Evolutionary conservation across 257 asterid species (phyloP), one percentile per base, ranked within the genome.

Genomic region (Coffea canephora): DNA sequence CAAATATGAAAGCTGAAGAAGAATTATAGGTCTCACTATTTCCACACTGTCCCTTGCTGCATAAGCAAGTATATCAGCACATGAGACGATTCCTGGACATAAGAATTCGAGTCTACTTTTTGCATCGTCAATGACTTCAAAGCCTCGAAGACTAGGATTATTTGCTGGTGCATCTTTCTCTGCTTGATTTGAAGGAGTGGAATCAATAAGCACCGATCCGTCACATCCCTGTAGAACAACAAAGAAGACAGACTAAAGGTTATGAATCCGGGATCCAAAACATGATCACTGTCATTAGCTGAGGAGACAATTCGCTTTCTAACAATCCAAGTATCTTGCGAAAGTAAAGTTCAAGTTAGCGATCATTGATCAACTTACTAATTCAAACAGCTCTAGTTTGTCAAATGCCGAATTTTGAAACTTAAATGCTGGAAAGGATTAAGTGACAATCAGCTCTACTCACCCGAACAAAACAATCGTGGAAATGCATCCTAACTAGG

Each of bases 401-500:
- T 8, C 19, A 4, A 0, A 9, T 8, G 68, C 6, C 23, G 46
- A 31, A 45, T 0, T 49, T 25, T 3, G 25, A 27, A 39, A 2
- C 23, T 48, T 11, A 68, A 23, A 61, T 16, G 46, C 36, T 48
- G 23, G 25, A 68, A 25, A 73, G n/a, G 48, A 11, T 12, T 15
- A 46, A 23, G 12, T 31, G 48, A 65, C n/a, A 1, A 19, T 50
- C 48, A 36, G 21, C 5, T 81, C 8, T 39, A 34, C 89, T 71
- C 78, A 92, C 98, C 91, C 96, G 81, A 15, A 91, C 94, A 79
- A 94, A 94, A 70, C 98, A 92, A 73, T 94, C 97, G 41, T 94
- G 97, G 78, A 94, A 94, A 88, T 94, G 97, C 89, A 94, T 55
- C 57, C 98, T 87, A 71, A 94, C 80, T 34, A 94, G 97, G 66